These are phyloP conservation scores for Diplodia scrobiculata DNA, from an alignment of 2,329 filamentous ascomycete genomes.

Conservation along the genomic window DNA sequence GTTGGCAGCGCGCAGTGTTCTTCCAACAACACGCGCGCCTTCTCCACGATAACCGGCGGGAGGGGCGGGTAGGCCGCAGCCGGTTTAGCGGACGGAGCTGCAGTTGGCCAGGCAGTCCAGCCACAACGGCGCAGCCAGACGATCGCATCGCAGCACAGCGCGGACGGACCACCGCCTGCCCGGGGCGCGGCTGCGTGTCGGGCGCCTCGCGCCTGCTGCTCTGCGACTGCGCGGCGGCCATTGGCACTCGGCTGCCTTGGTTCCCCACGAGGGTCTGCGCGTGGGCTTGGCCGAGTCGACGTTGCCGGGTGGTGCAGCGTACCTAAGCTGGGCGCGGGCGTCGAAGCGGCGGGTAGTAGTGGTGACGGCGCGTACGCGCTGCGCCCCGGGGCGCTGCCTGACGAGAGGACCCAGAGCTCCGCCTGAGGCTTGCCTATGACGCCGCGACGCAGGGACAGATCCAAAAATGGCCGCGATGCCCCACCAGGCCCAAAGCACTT, in stretches of 20 bases:
- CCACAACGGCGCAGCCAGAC: constrained; percentile 21
- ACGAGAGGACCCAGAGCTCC: neutral
- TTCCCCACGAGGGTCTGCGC: neutral
- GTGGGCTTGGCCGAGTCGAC: neutral
- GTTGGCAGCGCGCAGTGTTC: neutral
- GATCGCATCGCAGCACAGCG: neutral
- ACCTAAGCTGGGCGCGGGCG: neutral
- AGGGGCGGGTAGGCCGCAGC: constrained; percentile 13
- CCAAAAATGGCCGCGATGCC: neutral
- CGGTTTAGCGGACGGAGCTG: neutral
- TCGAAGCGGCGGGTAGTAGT: too few species aligned
- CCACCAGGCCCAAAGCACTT: constrained; percentile 1
- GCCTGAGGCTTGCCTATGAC: constrained; percentile 5
- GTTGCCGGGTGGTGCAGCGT: neutral
- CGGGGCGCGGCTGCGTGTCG: neutral
- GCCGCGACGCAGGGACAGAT: constrained; percentile 5
- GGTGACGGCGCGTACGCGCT: neutral
- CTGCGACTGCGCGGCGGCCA: neutral
- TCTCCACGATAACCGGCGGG: constrained; percentile 9
- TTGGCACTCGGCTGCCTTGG: neutral
- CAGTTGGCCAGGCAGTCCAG: constrained; percentile 23
- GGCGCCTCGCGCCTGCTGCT: too few species aligned
- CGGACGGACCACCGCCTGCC: neutral
- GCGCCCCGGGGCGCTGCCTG: constrained; percentile 11
- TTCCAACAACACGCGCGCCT: neutral